phyloP scores from a whole-genome alignment of 2,329 filamentous ascomycete genomes.

The Pseudocercospora fijiensis region DNA sequence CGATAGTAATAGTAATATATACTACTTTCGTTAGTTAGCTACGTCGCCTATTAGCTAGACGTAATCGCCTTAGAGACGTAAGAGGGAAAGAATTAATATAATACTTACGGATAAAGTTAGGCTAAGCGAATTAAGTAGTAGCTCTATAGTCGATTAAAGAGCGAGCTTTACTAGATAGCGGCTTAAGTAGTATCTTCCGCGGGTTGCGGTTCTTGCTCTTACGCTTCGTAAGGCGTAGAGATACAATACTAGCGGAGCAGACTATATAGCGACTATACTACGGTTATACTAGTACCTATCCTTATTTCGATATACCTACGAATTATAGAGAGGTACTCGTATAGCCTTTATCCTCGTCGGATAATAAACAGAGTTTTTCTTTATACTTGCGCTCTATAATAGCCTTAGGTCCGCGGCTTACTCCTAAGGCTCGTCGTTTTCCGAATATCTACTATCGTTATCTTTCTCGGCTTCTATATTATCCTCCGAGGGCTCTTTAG shows the following conservation, averaged over 20 bases:
- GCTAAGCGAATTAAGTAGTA: neutral
- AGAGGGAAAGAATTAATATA: neutral
- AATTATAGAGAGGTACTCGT: neutral
- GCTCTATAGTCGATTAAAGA: neutral
- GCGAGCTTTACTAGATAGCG: neutral
- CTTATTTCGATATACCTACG: neutral
- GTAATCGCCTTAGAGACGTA: neutral
- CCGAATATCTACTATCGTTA: neutral
- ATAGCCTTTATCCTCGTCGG: neutral
- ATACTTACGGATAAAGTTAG: neutral
- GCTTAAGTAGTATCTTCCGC: neutral
- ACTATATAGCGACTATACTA: neutral
- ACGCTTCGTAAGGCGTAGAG: no score
- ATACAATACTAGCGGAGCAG: neutral
- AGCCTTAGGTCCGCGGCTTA: neutral
- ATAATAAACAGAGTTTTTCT: neutral
- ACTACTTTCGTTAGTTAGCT: neutral
- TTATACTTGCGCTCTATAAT: neutral
- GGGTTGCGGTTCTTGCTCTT: neutral
- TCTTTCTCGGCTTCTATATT: no score
- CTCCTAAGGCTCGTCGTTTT: neutral
- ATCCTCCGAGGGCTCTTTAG: no score
- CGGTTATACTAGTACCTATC: neutral
- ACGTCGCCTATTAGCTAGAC: neutral
- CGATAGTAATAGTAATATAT: neutral